Percentiles rank a stretch among this genome's conserved stretches.
These are phyloP conservation scores for Spizellomyces sp. DNA, from an alignment of 192 early-diverging fungal species.

Conservation along the genomic window DNA sequence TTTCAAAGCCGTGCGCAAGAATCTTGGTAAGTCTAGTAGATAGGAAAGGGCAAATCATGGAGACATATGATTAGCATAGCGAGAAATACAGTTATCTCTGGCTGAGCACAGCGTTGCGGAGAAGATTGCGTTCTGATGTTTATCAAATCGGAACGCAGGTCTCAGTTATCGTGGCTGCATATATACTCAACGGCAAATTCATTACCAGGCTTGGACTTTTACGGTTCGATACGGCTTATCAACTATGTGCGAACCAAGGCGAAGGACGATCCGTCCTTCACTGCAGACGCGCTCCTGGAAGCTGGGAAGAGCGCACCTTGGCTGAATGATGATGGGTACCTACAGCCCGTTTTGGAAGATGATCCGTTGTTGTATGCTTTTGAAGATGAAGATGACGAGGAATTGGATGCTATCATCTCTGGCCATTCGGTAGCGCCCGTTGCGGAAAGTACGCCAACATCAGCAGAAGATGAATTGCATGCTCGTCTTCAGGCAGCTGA, in stretches of 20 bases:
- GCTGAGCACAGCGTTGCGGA: no score
- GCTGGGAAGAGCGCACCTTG: constrained; percentile 16
- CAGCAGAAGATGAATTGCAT: constrained; percentile 9
- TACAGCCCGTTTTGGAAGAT: constrained; percentile 52
- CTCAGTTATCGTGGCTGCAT: no score
- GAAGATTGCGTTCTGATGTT: neutral
- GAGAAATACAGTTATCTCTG: no score
- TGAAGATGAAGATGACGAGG: constrained; percentile 52
- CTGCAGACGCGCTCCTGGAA: constrained; percentile 15
- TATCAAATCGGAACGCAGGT: neutral
- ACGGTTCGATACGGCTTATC: constrained; percentile 81
- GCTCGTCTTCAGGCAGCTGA: constrained; percentile 18
- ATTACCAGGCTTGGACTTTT: constrained; percentile 82
- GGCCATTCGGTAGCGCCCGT: neutral
- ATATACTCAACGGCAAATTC: neutral
- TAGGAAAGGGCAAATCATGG: no score
- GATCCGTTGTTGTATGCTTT: constrained; percentile 57
- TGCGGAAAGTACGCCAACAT: neutral
- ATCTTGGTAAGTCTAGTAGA: constrained; percentile 21
- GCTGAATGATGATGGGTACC: constrained; percentile 43
- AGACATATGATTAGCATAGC: no score
- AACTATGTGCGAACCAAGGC: constrained; percentile 68
- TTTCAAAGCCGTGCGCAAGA: constrained; percentile 26
- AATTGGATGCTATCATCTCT: constrained; percentile 18
- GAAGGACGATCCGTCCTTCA: constrained; percentile 5